Percentiles rank a stretch among this genome's conserved stretches.
Evolutionary conservation across 768 basidiomycete species (phyloP).

Genomic region (Strobilomyces confusus): DNA sequence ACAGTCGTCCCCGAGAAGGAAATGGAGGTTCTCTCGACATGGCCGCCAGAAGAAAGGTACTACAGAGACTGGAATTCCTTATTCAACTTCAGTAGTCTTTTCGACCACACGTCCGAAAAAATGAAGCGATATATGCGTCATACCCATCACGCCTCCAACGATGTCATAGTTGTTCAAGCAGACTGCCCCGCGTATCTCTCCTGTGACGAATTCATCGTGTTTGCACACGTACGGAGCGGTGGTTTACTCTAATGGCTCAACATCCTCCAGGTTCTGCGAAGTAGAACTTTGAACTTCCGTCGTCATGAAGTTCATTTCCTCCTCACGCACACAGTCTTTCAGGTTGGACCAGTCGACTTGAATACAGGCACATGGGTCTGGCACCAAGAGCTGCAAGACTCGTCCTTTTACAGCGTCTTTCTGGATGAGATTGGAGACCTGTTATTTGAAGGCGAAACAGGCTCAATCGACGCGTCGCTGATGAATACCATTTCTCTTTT

Average conservation of each 20-base stretch:
- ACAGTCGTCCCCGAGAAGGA: not conserved
- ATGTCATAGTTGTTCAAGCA: not conserved
- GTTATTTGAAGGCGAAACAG: not conserved
- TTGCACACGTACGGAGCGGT: not conserved
- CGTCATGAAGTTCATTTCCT: not conserved
- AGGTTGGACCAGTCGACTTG: not conserved
- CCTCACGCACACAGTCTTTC: not conserved
- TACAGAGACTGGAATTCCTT: not conserved
- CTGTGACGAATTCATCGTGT: not conserved
- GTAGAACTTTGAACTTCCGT: not conserved
- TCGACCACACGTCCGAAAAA: not conserved
- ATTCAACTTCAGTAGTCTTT: not conserved
- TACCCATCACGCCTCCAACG: not conserved
- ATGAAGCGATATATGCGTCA: not conserved
- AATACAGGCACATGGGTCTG: not conserved
- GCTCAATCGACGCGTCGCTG: constrained; percentile 22
- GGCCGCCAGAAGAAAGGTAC: no score
- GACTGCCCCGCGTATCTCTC: not conserved
- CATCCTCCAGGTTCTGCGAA: not conserved
- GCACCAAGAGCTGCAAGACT: not conserved
- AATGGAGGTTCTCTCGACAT: not conserved
- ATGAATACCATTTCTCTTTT: constrained; percentile 31
- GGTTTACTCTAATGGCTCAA: not conserved
- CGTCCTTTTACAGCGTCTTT: not conserved
- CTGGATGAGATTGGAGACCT: not conserved